Evolutionary conservation across 2,329 filamentous ascomycete species (phyloP).

Genomic region (Sphaerulina vaccinii): DNA sequence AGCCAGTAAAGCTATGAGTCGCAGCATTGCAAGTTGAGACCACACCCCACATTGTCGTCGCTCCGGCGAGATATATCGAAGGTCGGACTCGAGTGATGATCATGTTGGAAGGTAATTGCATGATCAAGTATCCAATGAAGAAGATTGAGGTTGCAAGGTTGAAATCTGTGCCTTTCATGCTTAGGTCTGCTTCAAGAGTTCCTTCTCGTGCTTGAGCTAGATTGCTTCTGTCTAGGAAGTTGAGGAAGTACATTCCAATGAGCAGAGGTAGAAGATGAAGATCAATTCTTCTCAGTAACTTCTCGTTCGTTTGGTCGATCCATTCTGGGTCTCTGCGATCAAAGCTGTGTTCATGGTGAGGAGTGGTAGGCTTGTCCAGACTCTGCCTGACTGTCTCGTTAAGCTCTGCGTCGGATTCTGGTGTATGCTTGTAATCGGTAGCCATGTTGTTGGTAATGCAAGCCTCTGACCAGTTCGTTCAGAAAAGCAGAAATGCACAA

Average conservation of each 20-base stretch:
- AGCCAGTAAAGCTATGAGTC: conserved; percentile 42
- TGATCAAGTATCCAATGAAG: conserved; percentile 60
- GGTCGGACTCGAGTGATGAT: conserved; percentile 55
- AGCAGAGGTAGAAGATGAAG: conserved; percentile 67
- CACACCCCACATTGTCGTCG: conserved; percentile 46
- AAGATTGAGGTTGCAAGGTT: conserved; percentile 56
- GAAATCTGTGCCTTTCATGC: conserved; percentile 57
- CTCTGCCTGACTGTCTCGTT: conserved; percentile 11
- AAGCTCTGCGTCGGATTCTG: conserved; percentile 6
- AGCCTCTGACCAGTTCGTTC: neutral
- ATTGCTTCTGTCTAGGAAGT: conserved; percentile 61
- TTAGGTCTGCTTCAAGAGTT: conserved; percentile 53
- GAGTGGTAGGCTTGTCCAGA: conserved; percentile 6
- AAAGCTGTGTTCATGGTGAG: conserved; percentile 6
- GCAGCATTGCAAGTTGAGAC: conserved; percentile 50
- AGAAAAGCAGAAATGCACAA: neutral
- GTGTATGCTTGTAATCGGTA: conserved; percentile 1
- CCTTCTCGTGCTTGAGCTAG: conserved; percentile 57
- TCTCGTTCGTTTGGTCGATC: neutral
- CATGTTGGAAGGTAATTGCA: conserved; percentile 63
- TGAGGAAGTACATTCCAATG: conserved; percentile 72
- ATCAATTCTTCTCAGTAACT: conserved; percentile 68
- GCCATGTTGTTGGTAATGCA: conserved; percentile 5
- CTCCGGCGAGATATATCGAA: conserved; percentile 53
- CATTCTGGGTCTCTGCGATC: conserved; percentile 12